Evolutionary conservation across 2,329 filamentous ascomycete genomes (phyloP).

Genomic region (Claviceps quebecensis): DNA sequence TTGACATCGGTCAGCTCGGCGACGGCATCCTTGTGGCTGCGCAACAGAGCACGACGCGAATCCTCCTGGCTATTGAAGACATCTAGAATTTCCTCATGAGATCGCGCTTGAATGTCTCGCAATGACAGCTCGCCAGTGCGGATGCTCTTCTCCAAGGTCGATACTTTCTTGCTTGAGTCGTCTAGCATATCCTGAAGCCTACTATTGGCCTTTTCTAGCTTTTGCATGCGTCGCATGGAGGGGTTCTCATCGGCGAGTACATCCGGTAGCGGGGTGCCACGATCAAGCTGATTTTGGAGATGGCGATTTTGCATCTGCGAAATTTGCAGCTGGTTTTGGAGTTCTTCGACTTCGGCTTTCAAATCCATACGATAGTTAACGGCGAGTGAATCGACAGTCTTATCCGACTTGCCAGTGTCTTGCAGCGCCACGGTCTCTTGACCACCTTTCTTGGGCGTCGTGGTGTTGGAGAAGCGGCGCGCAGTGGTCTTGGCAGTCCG

Average conservation of each 20-base stretch:
- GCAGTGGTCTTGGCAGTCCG: slow-evolving; percentile 39
- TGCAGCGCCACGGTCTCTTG: slow-evolving; percentile 43
- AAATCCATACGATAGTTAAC: slow-evolving; percentile 85
- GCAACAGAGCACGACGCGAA: slow-evolving; percentile 65
- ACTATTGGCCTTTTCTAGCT: slow-evolving; percentile 84
- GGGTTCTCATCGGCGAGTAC: slow-evolving; percentile 66
- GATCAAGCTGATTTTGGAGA: slow-evolving; percentile 73
- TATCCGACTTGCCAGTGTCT: slow-evolving; percentile 73
- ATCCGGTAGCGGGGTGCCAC: slow-evolving; percentile 47
- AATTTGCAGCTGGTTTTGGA: slow-evolving; percentile 88
- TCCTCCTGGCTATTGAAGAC: slow-evolving; percentile 88
- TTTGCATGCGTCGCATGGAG: slow-evolving; percentile 67
- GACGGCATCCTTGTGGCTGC: slow-evolving; percentile 74
- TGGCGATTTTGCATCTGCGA: slow-evolving; percentile 92
- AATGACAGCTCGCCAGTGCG: slow-evolving; percentile 77
- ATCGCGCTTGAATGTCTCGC: slow-evolving; percentile 82
- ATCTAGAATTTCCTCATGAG: slow-evolving; percentile 87
- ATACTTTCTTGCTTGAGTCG: slow-evolving; percentile 85
- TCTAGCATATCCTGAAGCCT: slow-evolving; percentile 89
- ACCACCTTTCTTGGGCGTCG: slow-evolving; percentile 64
- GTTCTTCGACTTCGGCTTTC: slow-evolving; percentile 76
- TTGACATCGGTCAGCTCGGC: slow-evolving; percentile 79
- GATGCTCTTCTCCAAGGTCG: slow-evolving; percentile 73
- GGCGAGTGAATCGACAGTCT: slow-evolving; percentile 64
- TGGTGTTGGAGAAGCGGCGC: slow-evolving; percentile 55